Evolutionary conservation across 768 basidiomycete genomes (phyloP).

Genomic region (Hypholoma fasciculare): DNA sequence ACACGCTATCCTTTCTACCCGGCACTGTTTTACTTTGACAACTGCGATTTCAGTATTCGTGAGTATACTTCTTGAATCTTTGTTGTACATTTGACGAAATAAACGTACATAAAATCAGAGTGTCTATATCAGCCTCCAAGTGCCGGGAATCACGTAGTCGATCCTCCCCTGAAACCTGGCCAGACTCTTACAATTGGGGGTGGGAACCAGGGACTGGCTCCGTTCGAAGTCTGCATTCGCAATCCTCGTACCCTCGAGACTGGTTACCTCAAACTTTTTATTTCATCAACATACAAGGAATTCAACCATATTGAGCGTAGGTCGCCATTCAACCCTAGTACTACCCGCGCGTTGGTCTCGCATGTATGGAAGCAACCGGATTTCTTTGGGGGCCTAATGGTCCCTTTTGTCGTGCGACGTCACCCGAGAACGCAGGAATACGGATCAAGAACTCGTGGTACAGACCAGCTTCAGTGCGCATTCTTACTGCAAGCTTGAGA

Average conservation of each 20-base stretch:
- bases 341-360: neutral
- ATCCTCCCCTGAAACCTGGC: neutral
- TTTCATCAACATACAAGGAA: neutral
- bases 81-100: neutral
- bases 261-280: constrained; percentile 6
- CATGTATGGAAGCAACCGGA: neutral
- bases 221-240: neutral
- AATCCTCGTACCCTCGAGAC: constrained; percentile 1
- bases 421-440: neutral
- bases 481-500: neutral
- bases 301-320: constrained; percentile 4
- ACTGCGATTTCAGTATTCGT: constrained; percentile 14
- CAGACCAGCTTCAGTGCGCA: neutral
- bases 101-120: too few relatives aligned
- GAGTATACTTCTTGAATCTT: neutral
- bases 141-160: neutral
- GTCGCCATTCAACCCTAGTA: neutral
- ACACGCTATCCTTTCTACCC: constrained; percentile 4
- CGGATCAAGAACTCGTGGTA: neutral
- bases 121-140: neutral
- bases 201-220: neutral
- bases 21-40: constrained; percentile 11
- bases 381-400: neutral
- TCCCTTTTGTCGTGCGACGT: neutral
- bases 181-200: neutral